Base-by-base conservation (phyloP, 306 rosid genomes). In the Vachellia collinsii region DNA sequence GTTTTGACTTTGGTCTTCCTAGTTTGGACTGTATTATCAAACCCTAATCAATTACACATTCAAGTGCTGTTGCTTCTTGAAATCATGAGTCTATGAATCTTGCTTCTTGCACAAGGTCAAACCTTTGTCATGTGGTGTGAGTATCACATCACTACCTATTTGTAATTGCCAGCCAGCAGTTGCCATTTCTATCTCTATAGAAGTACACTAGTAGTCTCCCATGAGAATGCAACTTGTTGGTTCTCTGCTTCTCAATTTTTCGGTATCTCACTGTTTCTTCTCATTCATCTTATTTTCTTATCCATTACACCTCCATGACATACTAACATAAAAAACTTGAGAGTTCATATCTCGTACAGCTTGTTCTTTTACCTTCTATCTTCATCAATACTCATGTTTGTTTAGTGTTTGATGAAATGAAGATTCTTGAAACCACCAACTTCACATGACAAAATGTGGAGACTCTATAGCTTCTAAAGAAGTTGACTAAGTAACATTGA, bases 401-500 rank as follows among this genome's bases (percentile, higher is more conserved):
- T 25, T 61, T 25, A 61, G 67, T 22, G 39, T 25, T 61, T 11
- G 67, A 23, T 11, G 11, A 61, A 11, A 23, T 1, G 67, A 56
- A 20, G 2, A n/a, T 56, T 20, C 63, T 20, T 56, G 34, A 20
- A 8, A n/a, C 20, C 29, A 56, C 34, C 10, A 19, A 7, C 65
- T 17, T 39, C 51, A 39, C 73, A 17, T 68, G 34, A 68, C 48
- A 69, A 69, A 69, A 69, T 44, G 75, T 38, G 56, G 17, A 11
- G n/a, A 70, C 56, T 43, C 38, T 70, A 29, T 8, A 43, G 36
- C 51, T 41, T 10, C 23, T 9, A 23, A 46, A 44, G 17, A 46
- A 70, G 74, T 44, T 70, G 75, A 70, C 75, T 44, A 11, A 13
- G 58, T 1, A 44, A 25, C 25, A 70, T 56, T 5, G 14, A 13